Evolutionary conservation across 495 filamentous ascomycete genomes (phyloP).

Genomic region (Penicillium ochrochloron): DNA sequence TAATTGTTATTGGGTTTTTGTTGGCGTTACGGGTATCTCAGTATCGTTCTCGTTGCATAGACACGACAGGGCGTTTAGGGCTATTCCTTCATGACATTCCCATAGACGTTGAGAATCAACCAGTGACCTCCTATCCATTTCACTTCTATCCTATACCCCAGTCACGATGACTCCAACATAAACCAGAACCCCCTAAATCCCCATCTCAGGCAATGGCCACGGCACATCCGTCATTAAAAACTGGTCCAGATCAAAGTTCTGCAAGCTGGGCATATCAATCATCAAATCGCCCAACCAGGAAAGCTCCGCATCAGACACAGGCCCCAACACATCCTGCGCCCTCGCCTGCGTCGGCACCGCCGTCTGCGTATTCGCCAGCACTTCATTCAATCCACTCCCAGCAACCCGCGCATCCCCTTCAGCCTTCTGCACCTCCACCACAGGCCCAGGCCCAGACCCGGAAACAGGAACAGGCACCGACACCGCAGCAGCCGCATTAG

Average conservation of each 20-base stretch:
- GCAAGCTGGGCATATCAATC: slow-evolving; percentile 51
- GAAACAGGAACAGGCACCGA: no score
- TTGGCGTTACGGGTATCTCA: slow-evolving; percentile 16
- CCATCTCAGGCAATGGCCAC: slow-evolving; percentile 39
- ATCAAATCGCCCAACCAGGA: slow-evolving; percentile 52
- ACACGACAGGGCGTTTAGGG: neutral
- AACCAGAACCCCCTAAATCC: slow-evolving; percentile 25
- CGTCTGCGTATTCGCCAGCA: neutral
- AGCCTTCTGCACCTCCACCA: slow-evolving; percentile 5
- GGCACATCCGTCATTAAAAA: slow-evolving; percentile 41
- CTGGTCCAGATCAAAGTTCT: slow-evolving; percentile 50
- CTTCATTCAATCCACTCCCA: neutral
- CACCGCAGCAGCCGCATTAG: slow-evolving; percentile 34
- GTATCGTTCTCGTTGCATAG: slow-evolving; percentile 4
- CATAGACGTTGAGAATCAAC: slow-evolving; percentile 1
- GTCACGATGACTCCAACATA: neutral
- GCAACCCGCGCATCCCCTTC: neutral
- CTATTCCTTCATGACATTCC: neutral
- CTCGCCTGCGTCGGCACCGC: neutral
- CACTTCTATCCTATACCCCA: neutral
- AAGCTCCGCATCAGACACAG: slow-evolving; percentile 35
- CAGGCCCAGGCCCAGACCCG: neutral
- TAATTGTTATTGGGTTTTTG: slow-evolving; percentile 3
- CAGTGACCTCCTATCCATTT: neutral
- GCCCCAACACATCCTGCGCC: slow-evolving; percentile 15